phyloP scores from a whole-genome alignment of 495 filamentous ascomycete species.

The Apiosordaria backusii region DNA sequence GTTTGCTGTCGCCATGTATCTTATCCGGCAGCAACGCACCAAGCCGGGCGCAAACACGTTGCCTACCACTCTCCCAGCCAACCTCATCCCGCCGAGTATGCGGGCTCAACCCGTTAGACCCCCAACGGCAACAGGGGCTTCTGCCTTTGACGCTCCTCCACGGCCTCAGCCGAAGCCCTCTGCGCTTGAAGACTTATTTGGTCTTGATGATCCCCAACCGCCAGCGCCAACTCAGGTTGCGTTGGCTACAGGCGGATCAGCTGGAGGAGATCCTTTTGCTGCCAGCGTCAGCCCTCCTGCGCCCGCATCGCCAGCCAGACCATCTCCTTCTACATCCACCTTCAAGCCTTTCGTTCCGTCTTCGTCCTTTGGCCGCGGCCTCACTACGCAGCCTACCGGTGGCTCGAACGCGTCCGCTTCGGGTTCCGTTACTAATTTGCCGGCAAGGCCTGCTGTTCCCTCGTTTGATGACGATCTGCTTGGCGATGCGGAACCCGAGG shows the following conservation, averaged over 20 bases:
- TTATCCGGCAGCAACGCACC: conserved; percentile 82
- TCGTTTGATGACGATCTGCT: conserved; percentile 83
- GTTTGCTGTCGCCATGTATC: conserved; percentile 96
- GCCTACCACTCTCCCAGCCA: conserved; percentile 71
- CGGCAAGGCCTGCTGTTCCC: conserved; percentile 32
- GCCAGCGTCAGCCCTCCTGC: conserved; percentile 43
- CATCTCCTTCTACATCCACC: conserved; percentile 47
- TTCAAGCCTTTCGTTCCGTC: conserved; percentile 92
- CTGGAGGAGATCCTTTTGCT: conserved; percentile 56
- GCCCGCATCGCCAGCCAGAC: conserved; percentile 51
- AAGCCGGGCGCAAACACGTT: conserved; percentile 60
- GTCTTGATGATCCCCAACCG: conserved; percentile 65
- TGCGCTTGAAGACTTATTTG: conserved; percentile 87
- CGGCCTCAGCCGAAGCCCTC: conserved; percentile 55
- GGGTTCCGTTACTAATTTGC: conserved; percentile 21
- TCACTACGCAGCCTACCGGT: conserved; percentile 76
- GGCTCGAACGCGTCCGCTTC: conserved; percentile 52
- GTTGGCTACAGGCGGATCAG: conserved; percentile 70
- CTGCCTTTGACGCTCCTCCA: conserved; percentile 41
- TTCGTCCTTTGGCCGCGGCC: conserved; percentile 80
- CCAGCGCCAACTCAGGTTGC: conserved; percentile 55
- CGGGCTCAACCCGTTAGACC: conserved; percentile 59
- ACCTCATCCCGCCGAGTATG: conserved; percentile 85
- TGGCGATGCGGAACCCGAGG: conserved; percentile 86
- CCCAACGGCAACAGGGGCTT: conserved; percentile 35